phyloP scores from a whole-genome alignment of 495 filamentous ascomycete genomes.

The Aspergillus bertholletiae region DNA sequence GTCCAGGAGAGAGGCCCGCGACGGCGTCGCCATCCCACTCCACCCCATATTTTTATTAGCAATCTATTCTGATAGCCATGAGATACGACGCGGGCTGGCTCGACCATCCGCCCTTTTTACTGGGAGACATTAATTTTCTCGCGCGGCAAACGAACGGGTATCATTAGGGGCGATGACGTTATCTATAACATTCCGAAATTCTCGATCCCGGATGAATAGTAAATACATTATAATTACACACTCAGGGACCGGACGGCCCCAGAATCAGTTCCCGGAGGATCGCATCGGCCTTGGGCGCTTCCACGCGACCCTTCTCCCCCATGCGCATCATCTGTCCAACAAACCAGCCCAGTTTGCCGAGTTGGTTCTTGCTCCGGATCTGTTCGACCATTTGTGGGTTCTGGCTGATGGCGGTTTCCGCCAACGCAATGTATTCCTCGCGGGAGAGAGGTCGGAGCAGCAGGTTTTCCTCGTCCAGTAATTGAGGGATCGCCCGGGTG shows the following conservation, averaged over 20 bases:
- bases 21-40: conserved; percentile 18
- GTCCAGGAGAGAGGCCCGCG: conserved; percentile 44
- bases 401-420: conserved; percentile 37
- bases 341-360: conserved; percentile 80
- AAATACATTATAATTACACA: conserved; percentile 7
- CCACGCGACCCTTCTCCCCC: conserved; percentile 71
- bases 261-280: conserved; percentile 57
- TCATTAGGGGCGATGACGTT: neutral
- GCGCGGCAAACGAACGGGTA: neutral
- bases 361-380: conserved; percentile 60
- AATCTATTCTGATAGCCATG: conserved; percentile 8
- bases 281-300: conserved; percentile 68
- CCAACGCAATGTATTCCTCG: conserved; percentile 45
- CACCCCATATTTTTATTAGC: conserved; percentile 22
- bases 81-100: neutral
- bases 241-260: conserved; percentile 4
- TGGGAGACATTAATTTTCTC: no score
- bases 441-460: conserved; percentile 55
- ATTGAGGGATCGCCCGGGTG: conserved; percentile 47
- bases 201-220: neutral
- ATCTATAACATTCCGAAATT: conserved; percentile 4
- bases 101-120: no score
- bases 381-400: conserved; percentile 62
- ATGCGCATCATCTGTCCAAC: conserved; percentile 87
- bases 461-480: conserved; percentile 66